Evolutionary conservation across 1,284 basidiomycete species (phyloP), one percentile per base, ranked within the genome.

Genomic region (Pyrrhoderma noxium): DNA sequence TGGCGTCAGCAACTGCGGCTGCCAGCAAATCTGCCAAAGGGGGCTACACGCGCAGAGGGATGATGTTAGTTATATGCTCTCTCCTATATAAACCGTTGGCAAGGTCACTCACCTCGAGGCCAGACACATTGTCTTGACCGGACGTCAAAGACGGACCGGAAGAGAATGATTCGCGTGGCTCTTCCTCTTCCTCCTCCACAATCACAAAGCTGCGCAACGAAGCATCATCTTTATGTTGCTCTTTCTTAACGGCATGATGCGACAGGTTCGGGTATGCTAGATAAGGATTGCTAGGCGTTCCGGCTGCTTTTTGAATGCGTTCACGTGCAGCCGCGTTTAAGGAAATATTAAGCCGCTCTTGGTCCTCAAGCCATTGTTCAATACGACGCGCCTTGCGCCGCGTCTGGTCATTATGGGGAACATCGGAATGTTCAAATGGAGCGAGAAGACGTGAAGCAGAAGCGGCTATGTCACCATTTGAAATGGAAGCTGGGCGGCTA

Each of bases 291-390:
- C 45, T 47, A 13, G 49, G 45, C 19, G 53, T 48, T 3, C 49
- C 53, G 14, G 46, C 23, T 19, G 53, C 53, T 44, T 47, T 55
- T n/a, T 49, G 44, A 34, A 37, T 40, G 9, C 36, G 39, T 16
- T 47, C 49, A 34, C 47, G 18, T 3, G 41, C 21, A n/a, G 35
- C 19, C 19, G 19, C 45, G 23, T 47, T 36, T 19, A 47, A 22
- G 37, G 16, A 9, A 41, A 18, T 27, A 41, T 14, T 42, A n/a
- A 47, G 13, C 14, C 34, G 39, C 16, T 51, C 49, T 25, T 55
- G 53, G 16, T 55, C 53, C 34, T 40, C 43, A 19, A 55, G 40
- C 53, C 53, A 55, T 13, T 31, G 50, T 35, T 51, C 45, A 11
- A 55, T 48, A n/a, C 53, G 53, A 22, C 43, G 44, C 27, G 38